Conservation (phyloP, 345 rosid species). For the Odontarrhena argentea region DNA sequence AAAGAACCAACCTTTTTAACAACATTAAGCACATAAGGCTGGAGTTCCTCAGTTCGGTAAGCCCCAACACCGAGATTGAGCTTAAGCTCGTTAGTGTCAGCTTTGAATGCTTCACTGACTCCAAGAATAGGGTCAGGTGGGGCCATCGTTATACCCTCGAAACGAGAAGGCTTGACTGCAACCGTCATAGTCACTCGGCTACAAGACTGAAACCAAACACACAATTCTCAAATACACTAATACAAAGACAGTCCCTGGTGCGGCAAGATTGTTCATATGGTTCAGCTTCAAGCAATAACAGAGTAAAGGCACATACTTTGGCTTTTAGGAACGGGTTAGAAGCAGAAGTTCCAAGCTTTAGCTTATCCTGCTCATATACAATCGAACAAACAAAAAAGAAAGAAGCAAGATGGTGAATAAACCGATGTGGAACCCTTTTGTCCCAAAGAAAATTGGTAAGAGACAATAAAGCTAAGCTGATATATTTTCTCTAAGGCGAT, state of each 20-base stretch:
- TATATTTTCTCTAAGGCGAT: background rate
- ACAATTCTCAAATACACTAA: slow-evolving; percentile 20
- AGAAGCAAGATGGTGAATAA: background rate
- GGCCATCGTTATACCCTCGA: slow-evolving; percentile 86
- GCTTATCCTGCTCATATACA: slow-evolving; percentile 52
- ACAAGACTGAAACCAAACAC: slow-evolving; percentile 51
- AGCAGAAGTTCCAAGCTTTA: slow-evolving; percentile 55
- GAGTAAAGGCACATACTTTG: slow-evolving; percentile 47
- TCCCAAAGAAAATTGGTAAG: background rate
- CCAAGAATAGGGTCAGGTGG: slow-evolving; percentile 99
- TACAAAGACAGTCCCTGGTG: background rate
- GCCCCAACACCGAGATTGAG: slow-evolving; percentile 99
- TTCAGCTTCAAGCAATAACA: background rate
- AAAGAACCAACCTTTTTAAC: slow-evolving; percentile 74
- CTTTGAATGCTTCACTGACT: slow-evolving; percentile 91
- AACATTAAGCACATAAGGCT: slow-evolving; percentile 93
- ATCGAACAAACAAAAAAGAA: background rate
- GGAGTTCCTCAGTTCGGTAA: slow-evolving; percentile 87
- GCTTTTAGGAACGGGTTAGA: slow-evolving; percentile 49
- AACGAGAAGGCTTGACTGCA: slow-evolving; percentile 72
- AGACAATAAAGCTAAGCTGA: background rate
- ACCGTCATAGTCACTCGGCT: slow-evolving; percentile 67
- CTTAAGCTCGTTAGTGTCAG: slow-evolving; percentile 73
- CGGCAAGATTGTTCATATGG: background rate
- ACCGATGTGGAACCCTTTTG: background rate